Evolutionary conservation across 768 basidiomycete species (phyloP).

Genomic region (Neoboletus brunneissimus): DNA sequence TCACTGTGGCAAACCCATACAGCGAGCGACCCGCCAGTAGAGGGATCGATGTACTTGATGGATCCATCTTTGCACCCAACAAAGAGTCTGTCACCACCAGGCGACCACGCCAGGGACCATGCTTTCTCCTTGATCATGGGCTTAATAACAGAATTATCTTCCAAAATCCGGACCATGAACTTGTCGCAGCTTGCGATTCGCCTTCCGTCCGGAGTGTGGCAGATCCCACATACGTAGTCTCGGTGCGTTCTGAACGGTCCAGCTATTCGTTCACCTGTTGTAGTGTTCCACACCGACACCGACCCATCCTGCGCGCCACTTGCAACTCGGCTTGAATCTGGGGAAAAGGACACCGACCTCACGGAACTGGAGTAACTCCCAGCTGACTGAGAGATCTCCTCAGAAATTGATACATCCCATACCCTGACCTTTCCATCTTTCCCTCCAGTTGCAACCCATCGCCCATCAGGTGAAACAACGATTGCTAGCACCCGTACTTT

Average conservation of each 20-base stretch:
- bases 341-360: not conserved
- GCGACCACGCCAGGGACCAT: not conserved
- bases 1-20: not conserved
- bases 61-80: not conserved
- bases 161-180: not conserved
- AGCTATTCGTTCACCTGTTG: not conserved
- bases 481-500: not conserved
- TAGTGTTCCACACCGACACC: not conserved
- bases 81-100: not conserved
- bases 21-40: not conserved
- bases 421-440: not conserved
- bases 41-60: not conserved
- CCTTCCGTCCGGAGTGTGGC: not conserved
- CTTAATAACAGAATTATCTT: not conserved
- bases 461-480: not conserved
- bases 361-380: not conserved
- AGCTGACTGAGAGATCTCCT: not conserved
- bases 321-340: not conserved
- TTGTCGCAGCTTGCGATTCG: not conserved
- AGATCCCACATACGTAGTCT: not conserved
- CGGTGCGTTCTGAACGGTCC: not conserved
- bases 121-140: not conserved
- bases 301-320: not conserved
- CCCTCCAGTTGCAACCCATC: not conserved
- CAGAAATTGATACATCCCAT: not conserved